These are phyloP conservation scores for Pleurotus giganteus DNA, from an alignment of 768 basidiomycete genomes.

Conservation along the genomic window DNA sequence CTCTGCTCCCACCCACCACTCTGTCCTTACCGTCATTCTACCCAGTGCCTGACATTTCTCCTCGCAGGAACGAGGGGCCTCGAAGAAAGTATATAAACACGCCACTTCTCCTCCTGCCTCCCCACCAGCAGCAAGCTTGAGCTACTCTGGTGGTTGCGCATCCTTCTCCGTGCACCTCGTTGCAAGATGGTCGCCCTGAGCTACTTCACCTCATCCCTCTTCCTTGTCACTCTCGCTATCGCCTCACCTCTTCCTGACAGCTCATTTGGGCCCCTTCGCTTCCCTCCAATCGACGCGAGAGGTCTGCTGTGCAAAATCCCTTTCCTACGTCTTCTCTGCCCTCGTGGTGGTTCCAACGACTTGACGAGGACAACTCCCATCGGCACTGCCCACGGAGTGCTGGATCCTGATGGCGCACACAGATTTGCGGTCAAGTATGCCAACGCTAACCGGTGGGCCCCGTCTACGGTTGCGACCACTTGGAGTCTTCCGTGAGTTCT, in stretches of 20 bases:
- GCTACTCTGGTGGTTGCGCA: constrained; percentile 12
- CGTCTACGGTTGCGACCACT: constrained; percentile 47
- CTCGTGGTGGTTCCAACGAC: constrained; percentile 24
- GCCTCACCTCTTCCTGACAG: constrained; percentile 26
- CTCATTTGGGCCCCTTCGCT: constrained; percentile 20
- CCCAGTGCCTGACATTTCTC: constrained; percentile 8
- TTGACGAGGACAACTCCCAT: constrained; percentile 42
- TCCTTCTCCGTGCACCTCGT: constrained; percentile 5
- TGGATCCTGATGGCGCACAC: constrained; percentile 44
- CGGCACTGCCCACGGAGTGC: constrained; percentile 54
- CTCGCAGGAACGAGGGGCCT: constrained; percentile 1
- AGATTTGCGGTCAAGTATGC: constrained; percentile 72
- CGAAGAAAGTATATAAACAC: background rate
- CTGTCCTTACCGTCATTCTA: constrained; percentile 3
- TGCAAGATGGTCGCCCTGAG: constrained; percentile 31
- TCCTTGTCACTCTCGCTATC: constrained; percentile 23
- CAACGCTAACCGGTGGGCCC: constrained; percentile 56
- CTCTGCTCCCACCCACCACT: background rate
- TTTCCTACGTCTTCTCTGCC: constrained; percentile 42
- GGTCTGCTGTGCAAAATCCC: constrained; percentile 48
- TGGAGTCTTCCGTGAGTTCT: constrained; percentile 65
- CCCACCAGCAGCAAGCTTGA: constrained; percentile 5
- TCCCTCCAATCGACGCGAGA: constrained; percentile 35
- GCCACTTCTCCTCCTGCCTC: background rate
- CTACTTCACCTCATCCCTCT: constrained; percentile 29